Evolutionary conservation across 2,329 filamentous ascomycete species (phyloP).

Genomic region (Phialophora expanda): DNA sequence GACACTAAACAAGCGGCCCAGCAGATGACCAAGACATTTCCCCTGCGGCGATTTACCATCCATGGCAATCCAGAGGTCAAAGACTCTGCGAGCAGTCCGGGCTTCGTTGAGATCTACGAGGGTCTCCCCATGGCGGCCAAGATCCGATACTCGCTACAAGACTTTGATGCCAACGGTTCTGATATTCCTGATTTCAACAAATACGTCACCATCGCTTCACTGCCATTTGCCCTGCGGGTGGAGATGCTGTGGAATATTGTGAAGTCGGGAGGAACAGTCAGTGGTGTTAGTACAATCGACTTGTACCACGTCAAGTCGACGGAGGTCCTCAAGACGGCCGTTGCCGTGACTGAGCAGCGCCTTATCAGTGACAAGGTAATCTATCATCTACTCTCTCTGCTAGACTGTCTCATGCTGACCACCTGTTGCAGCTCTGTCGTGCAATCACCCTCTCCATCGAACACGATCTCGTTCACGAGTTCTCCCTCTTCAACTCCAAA

Average conservation of each 20-base stretch:
- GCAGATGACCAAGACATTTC: conserved; percentile 6
- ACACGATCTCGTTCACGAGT: not conserved
- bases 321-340: not conserved
- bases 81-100: not conserved
- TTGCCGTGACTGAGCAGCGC: not conserved
- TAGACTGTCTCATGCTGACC: not conserved
- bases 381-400: not conserved
- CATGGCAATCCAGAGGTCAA: conserved; percentile 1
- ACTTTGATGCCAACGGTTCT: not conserved
- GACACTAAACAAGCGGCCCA: not conserved
- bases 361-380: not conserved
- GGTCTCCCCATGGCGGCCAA: conserved; percentile 2
- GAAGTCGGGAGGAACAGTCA: not conserved
- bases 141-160: conserved; percentile 11
- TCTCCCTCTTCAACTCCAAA: conserved; percentile 3
- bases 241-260: conserved; percentile 11
- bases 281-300: not conserved
- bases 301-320: not conserved
- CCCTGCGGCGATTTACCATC: not conserved
- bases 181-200: conserved; percentile 10
- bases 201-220: not conserved
- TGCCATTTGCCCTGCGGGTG: conserved; percentile 3
- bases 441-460: not conserved
- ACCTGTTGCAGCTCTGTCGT: not conserved
- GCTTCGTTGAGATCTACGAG: conserved; percentile 9